Base-by-base conservation (phyloP, 2,329 filamentous ascomycete genomes). In the Byssochlamys sp. region DNA sequence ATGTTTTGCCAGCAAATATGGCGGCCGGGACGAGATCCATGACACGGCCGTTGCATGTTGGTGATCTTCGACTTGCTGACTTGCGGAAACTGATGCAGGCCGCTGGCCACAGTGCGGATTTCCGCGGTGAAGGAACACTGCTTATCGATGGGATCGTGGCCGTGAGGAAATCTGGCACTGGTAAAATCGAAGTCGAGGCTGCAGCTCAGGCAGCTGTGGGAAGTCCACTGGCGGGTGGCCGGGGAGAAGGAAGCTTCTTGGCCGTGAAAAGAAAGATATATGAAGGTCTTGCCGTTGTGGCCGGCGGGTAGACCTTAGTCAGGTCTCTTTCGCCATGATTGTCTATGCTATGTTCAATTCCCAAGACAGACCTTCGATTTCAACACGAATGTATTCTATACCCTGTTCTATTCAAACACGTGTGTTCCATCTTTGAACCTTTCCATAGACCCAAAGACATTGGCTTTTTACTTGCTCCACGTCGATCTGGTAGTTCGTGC, bases 251-350 rank as follows among this genome's bases (percentile, higher is more conserved):
- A 48, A 91, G 88, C 35, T 95, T 96, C 69, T 89, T 90, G 68
- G 89, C 89, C 55, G 92, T 97, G 9, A 90, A 90, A 76, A 86
- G 80, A 74, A 91, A 89, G 73, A 95, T 99, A 62, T 99, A 99
- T 71, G 90, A 95, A 64, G 91, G 90, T 7, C 75, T 99, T 69
- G 94, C 94, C 33, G 90, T 97, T 59, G 91, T 99, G 63, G 87
- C 88, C 14, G 89, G 89, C 52, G 82, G 81, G 4, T 51, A 28
- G 12, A 28, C 25, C 1, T 45, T 9, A 6, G 2, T 26, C 4
- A 27, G 28, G 26, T 51, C 29, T 55, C 24, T 50, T 49, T 45
- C 26, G 26, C 49, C 26, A 26, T 51, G 49, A 51, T 26, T 28
- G 19, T 12, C 12, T 26, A 26, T 33, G 19, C 14, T 11, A 31